phyloP scores from a whole-genome alignment of 139 green algal genomes.

The Bryopsis sp. region DNA sequence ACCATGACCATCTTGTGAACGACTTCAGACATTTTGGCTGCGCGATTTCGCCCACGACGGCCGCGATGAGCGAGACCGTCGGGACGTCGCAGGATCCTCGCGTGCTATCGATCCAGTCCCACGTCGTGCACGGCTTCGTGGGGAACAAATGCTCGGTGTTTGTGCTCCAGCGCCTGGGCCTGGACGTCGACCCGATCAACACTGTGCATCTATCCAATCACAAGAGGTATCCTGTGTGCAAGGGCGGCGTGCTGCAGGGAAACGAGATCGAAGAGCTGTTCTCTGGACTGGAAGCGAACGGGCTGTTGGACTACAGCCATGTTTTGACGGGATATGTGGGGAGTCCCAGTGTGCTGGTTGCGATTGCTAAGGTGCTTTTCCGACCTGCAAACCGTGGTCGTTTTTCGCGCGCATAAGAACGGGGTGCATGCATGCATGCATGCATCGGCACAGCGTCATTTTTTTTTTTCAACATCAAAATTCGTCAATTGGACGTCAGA shows the following conservation, averaged over 20 bases:
- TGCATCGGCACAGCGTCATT: too few species aligned
- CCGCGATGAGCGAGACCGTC: too few species aligned
- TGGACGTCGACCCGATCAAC: constrained; percentile 82
- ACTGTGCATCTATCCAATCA: constrained; percentile 49
- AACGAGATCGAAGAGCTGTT: constrained; percentile 30
- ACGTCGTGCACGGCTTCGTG: constrained; percentile 85
- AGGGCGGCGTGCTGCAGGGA: background rate
- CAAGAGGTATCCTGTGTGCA: background rate
- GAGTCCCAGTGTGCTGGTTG: background rate
- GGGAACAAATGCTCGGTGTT: constrained; percentile 84
- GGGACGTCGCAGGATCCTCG: too few species aligned
- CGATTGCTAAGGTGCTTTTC: too few species aligned
- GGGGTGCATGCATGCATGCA: too few species aligned
- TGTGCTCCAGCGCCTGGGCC: constrained; percentile 80
- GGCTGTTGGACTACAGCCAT: constrained; percentile 75
- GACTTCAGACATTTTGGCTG: too few species aligned
- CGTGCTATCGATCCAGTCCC: constrained; percentile 74
- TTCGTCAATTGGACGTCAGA: too few species aligned
- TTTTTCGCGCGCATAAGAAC: too few species aligned
- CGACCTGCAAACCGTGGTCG: too few species aligned
- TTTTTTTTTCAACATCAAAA: too few species aligned
- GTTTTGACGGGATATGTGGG: constrained; percentile 68
- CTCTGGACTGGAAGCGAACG: constrained; percentile 75
- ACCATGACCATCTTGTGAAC: too few species aligned
- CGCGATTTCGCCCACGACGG: too few species aligned